phyloP scores from a whole-genome alignment of 208 protist genomes.

The Leishmania gerbilli region DNA sequence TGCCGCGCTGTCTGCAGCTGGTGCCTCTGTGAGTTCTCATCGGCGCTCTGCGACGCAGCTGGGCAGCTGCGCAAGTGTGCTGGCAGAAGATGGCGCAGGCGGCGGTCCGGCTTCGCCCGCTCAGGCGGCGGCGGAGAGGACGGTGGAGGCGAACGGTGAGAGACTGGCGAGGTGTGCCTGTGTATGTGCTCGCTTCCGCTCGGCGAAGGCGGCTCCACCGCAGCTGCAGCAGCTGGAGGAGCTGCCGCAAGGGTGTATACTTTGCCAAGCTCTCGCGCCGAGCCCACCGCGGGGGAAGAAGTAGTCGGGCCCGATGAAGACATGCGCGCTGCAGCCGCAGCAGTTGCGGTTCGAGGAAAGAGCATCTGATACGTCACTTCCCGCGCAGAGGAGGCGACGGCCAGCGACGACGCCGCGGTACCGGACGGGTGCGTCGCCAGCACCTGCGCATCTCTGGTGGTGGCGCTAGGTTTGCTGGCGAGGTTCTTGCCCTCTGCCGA shows the following conservation, averaged over 20 bases:
- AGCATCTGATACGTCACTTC: constrained; percentile 18
- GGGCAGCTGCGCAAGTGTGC: constrained; percentile 14
- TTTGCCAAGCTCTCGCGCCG: background rate
- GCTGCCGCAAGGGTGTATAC: background rate
- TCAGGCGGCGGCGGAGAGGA: background rate
- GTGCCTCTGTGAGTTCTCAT: background rate
- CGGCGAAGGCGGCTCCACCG: background rate
- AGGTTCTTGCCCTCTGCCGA: background rate
- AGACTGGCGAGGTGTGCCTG: no score
- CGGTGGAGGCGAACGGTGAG: background rate
- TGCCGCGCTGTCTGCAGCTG: background rate
- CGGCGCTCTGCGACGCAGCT: background rate
- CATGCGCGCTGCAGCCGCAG: background rate
- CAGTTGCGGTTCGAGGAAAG: constrained; percentile 5
- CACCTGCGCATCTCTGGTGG: background rate
- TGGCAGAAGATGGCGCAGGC: constrained; percentile 48
- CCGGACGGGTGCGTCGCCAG: background rate
- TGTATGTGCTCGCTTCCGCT: background rate
- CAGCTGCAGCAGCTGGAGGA: background rate
- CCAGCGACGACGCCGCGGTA: background rate
- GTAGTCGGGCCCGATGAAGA: background rate
- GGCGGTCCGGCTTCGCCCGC: constrained; percentile 33
- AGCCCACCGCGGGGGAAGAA: background rate
- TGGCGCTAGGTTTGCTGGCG: no score
- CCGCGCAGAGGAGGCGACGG: constrained; percentile 1